A percentile compares a stretch with the other conserved stretches of the same genome.
phyloP scores from a whole-genome alignment of 176 grass and related monocot species.

The Puya raimondii region DNA sequence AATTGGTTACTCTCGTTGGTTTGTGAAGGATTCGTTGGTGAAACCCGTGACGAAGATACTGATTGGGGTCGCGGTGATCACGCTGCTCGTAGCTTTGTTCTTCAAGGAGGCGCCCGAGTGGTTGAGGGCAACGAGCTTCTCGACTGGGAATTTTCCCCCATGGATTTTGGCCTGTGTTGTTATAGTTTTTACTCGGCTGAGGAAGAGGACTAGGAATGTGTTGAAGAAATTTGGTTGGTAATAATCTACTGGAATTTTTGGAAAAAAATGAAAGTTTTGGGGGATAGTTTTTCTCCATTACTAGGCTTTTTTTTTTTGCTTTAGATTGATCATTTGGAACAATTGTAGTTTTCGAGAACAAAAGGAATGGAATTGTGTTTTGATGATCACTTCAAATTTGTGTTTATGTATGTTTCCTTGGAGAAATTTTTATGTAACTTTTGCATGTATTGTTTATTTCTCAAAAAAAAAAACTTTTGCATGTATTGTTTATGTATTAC shows the following conservation, averaged over 20 bases:
- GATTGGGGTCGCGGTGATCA: constrained; percentile 38
- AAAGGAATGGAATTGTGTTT: too few relatives aligned
- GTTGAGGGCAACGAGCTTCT: constrained; percentile 38
- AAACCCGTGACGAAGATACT: constrained; percentile 83
- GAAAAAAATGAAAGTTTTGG: not conserved
- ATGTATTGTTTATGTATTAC: too few relatives aligned
- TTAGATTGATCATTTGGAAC: too few relatives aligned
- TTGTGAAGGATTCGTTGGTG: constrained; percentile 68
- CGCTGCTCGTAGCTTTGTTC: constrained; percentile 36
- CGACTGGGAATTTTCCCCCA: constrained; percentile 55
- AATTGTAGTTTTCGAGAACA: too few relatives aligned
- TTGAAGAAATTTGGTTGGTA: constrained; percentile 80
- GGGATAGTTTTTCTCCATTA: not conserved
- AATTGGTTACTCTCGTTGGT: not conserved
- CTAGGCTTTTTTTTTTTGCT: too few relatives aligned
- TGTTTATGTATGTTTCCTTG: too few relatives aligned
- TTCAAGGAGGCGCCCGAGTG: constrained; percentile 63
- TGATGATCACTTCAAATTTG: too few relatives aligned
- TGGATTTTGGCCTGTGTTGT: constrained; percentile 83
- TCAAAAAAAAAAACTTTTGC: too few relatives aligned
- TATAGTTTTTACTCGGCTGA: constrained; percentile 60
- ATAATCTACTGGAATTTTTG: not conserved
- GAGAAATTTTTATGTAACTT: too few relatives aligned
- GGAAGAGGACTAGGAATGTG: constrained; percentile 76
- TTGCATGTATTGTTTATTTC: too few relatives aligned